Evolutionary conservation across 306 rosid genomes (phyloP).

Genomic region (Fagus sylvatica): DNA sequence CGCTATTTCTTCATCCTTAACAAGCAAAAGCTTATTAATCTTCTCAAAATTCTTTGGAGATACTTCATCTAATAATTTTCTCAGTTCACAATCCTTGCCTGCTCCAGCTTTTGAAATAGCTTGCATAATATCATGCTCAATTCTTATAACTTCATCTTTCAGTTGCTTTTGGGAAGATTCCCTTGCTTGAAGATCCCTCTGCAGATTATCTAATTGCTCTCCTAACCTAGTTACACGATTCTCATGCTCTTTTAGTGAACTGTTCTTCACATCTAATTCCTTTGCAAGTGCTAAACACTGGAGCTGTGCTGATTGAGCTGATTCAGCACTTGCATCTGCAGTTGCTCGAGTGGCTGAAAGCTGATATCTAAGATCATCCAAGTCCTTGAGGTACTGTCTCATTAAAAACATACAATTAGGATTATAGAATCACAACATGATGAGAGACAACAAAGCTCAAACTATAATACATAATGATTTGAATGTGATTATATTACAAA

Average conservation of each 20-base stretch:
- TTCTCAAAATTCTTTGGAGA: conserved; percentile 82
- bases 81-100: conserved; percentile 74
- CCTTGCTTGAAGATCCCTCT: conserved; percentile 77
- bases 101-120: conserved; percentile 65
- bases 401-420: conserved; percentile 3
- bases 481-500: neutral
- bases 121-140: conserved; percentile 79
- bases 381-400: conserved; percentile 63
- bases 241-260: conserved; percentile 74
- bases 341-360: conserved; percentile 69
- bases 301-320: conserved; percentile 75
- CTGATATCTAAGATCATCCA: conserved; percentile 74
- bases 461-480: neutral
- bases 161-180: conserved; percentile 92
- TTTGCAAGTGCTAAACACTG: conserved; percentile 69
- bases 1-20: conserved; percentile 77
- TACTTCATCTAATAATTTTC: conserved; percentile 73
- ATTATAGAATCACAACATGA: neutral
- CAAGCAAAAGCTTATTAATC: conserved; percentile 64
- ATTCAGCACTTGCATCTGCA: conserved; percentile 84
- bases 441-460: neutral
- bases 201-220: conserved; percentile 81
- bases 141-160: conserved; percentile 77
- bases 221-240: conserved; percentile 68
- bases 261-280: conserved; percentile 73